Percentiles rank a stretch among this genome's conserved stretches.
phyloP scores from a whole-genome alignment of 495 filamentous ascomycete genomes.

The Durotheca rogersii region DNA sequence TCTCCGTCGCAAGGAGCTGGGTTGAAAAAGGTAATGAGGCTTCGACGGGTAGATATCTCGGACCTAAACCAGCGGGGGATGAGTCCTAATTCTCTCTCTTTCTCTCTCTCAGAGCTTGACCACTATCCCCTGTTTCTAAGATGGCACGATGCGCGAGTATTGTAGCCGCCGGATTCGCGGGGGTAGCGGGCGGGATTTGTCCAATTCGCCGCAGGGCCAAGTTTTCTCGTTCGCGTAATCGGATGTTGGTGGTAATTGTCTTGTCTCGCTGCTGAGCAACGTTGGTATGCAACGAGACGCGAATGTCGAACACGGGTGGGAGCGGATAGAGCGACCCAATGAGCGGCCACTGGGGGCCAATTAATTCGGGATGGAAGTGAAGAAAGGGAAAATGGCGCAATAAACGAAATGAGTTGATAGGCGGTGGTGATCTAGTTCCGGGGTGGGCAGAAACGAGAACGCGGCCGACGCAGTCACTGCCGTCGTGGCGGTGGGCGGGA shows the following conservation, averaged over 20 bases:
- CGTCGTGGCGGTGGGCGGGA: constrained; percentile 10
- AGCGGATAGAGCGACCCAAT: constrained; percentile 7
- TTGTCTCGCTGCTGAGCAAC: constrained; percentile 2
- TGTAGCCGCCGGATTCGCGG: neutral
- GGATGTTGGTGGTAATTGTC: neutral
- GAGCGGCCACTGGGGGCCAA: constrained; percentile 5
- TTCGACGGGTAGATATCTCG: neutral
- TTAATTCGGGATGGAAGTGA: constrained; percentile 3
- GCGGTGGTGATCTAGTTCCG: too few species aligned
- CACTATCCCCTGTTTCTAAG: constrained; percentile 1
- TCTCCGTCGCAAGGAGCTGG: neutral
- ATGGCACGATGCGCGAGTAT: neutral
- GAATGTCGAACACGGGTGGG: constrained; percentile 1
- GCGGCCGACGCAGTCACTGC: constrained; percentile 19
- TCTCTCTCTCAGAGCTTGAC: neutral
- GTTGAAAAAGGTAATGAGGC: neutral
- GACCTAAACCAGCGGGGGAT: constrained; percentile 11
- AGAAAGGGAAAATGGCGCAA: constrained; percentile 15
- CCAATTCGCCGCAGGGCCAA: neutral
- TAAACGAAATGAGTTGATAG: too few species aligned
- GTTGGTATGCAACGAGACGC: constrained; percentile 15
- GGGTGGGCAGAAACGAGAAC: constrained; percentile 2
- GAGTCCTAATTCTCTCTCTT: too few species aligned
- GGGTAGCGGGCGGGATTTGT: neutral
- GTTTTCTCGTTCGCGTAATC: constrained; percentile 9